Percentiles rank a stretch among this genome's conserved stretches.
These are phyloP conservation scores for Mycosphaerelloides madeirae DNA, from an alignment of 2,329 filamentous ascomycete species.

Conservation along the genomic window DNA sequence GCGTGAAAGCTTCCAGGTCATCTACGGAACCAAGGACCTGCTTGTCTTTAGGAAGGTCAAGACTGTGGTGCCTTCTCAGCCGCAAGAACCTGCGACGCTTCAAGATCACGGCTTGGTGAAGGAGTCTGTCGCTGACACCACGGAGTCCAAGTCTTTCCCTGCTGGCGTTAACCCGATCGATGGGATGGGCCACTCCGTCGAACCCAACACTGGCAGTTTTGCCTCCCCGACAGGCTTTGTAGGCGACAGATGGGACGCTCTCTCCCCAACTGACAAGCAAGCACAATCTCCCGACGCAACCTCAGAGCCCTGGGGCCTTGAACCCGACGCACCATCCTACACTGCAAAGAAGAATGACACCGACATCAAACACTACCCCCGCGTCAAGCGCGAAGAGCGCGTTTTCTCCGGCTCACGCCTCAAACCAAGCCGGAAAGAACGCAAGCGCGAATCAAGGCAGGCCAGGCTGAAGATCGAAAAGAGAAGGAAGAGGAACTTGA, in stretches of 20 bases:
- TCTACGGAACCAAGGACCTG: constrained; percentile 58
- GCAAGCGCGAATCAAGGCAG: constrained; percentile 2
- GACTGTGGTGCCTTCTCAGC: background rate
- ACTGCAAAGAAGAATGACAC: constrained; percentile 31
- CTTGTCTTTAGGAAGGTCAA: constrained; percentile 62
- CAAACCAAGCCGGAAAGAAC: constrained; percentile 29
- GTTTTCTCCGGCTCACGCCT: constrained; percentile 43
- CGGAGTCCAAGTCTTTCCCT: constrained; percentile 2
- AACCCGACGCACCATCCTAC: too few relatives aligned
- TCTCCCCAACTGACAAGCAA: constrained; percentile 38
- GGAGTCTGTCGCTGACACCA: constrained; percentile 7
- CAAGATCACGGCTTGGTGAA: constrained; percentile 23
- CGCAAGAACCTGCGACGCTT: constrained; percentile 11
- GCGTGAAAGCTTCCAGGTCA: constrained; percentile 61
- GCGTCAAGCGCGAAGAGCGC: constrained; percentile 44
- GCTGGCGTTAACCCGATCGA: constrained; percentile 54
- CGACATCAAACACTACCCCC: constrained; percentile 41
- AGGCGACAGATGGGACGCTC: constrained; percentile 39
- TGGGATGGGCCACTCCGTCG: constrained; percentile 29
- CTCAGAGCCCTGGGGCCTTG: constrained; percentile 2
- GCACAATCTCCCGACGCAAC: constrained; percentile 13
- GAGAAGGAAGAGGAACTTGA: too few relatives aligned
- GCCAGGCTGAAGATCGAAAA: too few relatives aligned
- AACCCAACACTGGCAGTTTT: constrained; percentile 51
- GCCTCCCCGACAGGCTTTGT: constrained; percentile 63